A percentile compares a stretch with the other conserved stretches of the same genome.
phyloP scores from a whole-genome alignment of 2,329 filamentous ascomycete species.

The Sporothrix brasiliensis region DNA sequence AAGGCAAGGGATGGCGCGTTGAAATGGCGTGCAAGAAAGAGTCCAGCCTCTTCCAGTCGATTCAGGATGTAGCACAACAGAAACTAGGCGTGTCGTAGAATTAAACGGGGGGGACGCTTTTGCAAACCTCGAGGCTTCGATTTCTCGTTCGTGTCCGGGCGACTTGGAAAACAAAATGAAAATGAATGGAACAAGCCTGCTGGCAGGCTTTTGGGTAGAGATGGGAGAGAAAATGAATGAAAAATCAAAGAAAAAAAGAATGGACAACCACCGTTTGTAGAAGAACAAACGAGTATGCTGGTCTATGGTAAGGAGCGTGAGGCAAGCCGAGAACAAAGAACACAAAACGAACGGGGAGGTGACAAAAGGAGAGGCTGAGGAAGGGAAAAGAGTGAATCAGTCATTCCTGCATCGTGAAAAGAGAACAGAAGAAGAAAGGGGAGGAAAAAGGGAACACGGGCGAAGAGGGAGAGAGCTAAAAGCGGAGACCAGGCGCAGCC shows the following conservation, averaged over 20 bases:
- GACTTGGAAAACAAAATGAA: conserved; percentile 47
- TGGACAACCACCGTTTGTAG: conserved; percentile 34
- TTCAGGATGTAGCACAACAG: neutral
- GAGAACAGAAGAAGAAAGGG: conserved; percentile 13
- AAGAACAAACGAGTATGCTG: conserved; percentile 14
- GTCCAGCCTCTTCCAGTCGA: conserved; percentile 22
- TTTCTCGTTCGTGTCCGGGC: neutral
- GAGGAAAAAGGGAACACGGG: neutral
- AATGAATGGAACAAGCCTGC: conserved; percentile 57
- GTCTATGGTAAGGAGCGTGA: conserved; percentile 32
- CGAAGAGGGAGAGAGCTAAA: conserved; percentile 7
- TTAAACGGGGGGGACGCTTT: conserved; percentile 5
- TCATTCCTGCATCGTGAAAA: conserved; percentile 30
- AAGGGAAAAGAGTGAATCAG: conserved; percentile 26
- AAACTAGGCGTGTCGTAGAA: conserved; percentile 14
- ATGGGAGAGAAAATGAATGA: conserved; percentile 33
- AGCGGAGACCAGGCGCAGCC: neutral
- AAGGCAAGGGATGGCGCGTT: conserved; percentile 23
- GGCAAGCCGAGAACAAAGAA: conserved; percentile 27
- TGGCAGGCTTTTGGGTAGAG: conserved; percentile 50
- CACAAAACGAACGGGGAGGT: conserved; percentile 1
- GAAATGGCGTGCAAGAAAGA: conserved; percentile 16
- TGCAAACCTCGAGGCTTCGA: conserved; percentile 19
- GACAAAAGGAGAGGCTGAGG: conserved; percentile 23
- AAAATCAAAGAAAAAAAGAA: conserved; percentile 30